Percentiles rank a stretch among this genome's conserved stretches.
These are phyloP conservation scores for Prunus yedoensis DNA, from an alignment of 331 rosid species.

Conservation along the genomic window DNA sequence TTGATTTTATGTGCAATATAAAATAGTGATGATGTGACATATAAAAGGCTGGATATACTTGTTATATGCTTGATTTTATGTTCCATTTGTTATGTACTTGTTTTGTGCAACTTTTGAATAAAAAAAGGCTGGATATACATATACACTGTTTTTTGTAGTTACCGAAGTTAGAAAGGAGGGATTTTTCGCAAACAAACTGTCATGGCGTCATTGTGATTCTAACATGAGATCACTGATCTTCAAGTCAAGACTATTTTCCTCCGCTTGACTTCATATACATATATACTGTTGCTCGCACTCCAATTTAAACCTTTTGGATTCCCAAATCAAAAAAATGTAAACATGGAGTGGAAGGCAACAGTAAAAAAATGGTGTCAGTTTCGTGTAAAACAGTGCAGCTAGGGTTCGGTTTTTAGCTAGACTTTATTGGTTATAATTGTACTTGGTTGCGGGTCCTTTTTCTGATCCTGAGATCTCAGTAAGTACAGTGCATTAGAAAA, in stretches of 20 bases:
- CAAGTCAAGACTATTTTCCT: too few species aligned
- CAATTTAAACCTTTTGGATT: not conserved
- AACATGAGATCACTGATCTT: accelerated
- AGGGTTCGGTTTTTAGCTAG: not conserved
- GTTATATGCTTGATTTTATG: too few species aligned
- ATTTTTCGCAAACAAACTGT: too few species aligned
- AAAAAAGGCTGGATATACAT: too few species aligned
- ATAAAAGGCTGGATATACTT: too few species aligned
- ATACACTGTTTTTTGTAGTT: too few species aligned
- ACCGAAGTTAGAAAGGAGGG: accelerated
- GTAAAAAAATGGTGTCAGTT: not conserved
- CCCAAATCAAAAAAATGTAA: not conserved
- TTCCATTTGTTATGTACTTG: too few species aligned
- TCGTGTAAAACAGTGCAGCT: not conserved
- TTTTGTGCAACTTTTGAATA: too few species aligned
- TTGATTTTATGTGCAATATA: too few species aligned
- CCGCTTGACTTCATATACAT: too few species aligned
- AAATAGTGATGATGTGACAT: too few species aligned
- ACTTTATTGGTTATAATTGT: not conserved
- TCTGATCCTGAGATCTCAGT: slow-evolving; percentile 5
- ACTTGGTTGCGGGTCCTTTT: not conserved
- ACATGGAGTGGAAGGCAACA: not conserved
- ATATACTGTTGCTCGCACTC: not conserved
- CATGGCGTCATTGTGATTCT: too few species aligned
- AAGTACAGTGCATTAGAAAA: not conserved